These are phyloP conservation scores for Venturia oleaginea DNA, from an alignment of 2,329 filamentous ascomycete genomes.

Conservation along the genomic window DNA sequence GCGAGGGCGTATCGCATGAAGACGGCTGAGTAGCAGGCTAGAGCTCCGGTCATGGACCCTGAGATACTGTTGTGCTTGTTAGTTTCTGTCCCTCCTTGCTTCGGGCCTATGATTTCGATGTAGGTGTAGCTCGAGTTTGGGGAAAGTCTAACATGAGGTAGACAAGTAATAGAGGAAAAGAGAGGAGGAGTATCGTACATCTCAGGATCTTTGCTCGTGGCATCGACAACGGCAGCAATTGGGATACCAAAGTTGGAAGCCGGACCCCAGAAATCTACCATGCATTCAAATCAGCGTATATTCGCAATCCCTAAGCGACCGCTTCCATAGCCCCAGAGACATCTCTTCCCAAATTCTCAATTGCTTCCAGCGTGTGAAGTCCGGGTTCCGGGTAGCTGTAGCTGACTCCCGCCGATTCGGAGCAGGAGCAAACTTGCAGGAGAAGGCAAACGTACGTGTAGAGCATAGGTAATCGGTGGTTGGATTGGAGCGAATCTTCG, in stretches of 20 bases:
- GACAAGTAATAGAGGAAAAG: conserved; percentile 5
- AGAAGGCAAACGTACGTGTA: conserved; percentile 37
- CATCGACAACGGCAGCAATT: conserved; percentile 43
- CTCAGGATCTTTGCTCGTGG: conserved; percentile 43
- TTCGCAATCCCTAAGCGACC: background rate
- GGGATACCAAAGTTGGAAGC: conserved; percentile 46
- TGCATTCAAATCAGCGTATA: background rate
- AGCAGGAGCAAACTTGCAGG: background rate
- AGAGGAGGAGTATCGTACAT: conserved; percentile 29
- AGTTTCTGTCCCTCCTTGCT: background rate
- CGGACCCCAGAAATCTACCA: conserved; percentile 43
- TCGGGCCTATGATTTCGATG: background rate
- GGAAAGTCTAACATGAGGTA: background rate
- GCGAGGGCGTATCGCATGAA: conserved; percentile 61
- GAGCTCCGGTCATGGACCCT: conserved; percentile 53
- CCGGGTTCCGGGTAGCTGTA: background rate
- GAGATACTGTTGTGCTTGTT: conserved; percentile 45
- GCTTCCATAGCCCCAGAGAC: background rate
- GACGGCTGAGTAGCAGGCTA: conserved; percentile 51
- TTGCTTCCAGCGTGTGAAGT: background rate
- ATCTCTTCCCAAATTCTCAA: conserved; percentile 6
- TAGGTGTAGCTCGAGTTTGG: background rate
- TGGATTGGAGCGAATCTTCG: conserved; percentile 42
- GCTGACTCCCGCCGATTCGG: background rate
- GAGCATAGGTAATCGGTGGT: conserved; percentile 44